A percentile compares a stretch with the other conserved stretches of the same genome.
These are phyloP conservation scores for Cytospora paraplurivora DNA, from an alignment of 2,329 filamentous ascomycete species.

Conservation along the genomic window DNA sequence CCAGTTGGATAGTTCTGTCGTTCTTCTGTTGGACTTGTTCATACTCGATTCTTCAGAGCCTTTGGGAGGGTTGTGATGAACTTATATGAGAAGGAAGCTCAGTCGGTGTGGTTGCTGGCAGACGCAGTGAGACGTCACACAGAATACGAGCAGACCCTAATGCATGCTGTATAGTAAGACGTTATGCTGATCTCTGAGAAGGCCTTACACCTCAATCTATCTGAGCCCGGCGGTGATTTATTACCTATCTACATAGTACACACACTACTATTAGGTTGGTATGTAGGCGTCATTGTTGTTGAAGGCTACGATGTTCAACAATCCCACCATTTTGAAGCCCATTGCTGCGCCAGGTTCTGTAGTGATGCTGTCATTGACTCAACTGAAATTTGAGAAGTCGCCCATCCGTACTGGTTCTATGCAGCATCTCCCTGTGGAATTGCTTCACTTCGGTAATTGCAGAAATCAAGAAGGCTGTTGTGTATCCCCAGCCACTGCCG, in stretches of 20 bases:
- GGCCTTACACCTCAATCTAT: neutral
- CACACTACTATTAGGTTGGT: too few species aligned
- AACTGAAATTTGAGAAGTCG: neutral
- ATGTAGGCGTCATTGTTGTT: too few species aligned
- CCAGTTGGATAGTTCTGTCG: neutral
- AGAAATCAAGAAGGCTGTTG: neutral
- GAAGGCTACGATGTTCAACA: neutral
- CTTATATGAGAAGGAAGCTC: neutral
- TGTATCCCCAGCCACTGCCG: too few species aligned
- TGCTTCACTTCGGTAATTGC: neutral
- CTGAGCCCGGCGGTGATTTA: neutral
- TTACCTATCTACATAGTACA: too few species aligned
- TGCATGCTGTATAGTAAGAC: neutral
- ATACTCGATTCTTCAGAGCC: neutral
- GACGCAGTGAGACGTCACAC: constrained; percentile 5
- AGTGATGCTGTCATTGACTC: constrained; percentile 1
- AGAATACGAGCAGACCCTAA: neutral
- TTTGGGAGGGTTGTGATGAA: neutral
- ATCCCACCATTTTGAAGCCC: too few species aligned
- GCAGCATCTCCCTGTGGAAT: neutral
- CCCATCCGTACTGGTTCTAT: neutral
- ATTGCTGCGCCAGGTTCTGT: neutral
- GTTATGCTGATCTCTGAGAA: neutral
- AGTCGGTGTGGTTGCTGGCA: constrained; percentile 1
- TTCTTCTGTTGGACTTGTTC: too few species aligned